Base-by-base conservation (phyloP, 106 monocot genomes). In the Platanthera guangdongensis region DNA sequence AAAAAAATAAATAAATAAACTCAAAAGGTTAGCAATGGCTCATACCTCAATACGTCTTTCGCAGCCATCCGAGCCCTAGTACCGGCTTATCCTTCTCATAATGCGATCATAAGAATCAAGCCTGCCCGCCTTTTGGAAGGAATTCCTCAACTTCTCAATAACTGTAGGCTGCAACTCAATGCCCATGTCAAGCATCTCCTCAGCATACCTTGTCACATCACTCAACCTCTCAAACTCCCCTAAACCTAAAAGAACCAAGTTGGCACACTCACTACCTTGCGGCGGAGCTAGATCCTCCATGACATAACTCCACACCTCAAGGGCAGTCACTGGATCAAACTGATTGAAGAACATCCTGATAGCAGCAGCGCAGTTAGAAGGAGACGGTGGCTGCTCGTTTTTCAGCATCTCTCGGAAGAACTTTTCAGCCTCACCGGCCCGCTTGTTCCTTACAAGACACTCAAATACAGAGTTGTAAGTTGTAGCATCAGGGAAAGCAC, bases 331-430 rank as follows among this genome's bases (percentile, higher is more conserved):
- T 0, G 94, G 94, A 65, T 94, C 78, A 25, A 71, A 94, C 75
- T 89, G 73, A 49, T 89, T 77, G 14, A 91, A 94, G 74, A 91
- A 94, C 87, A 91, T 74, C 73, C 68, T 85, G 57, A 91, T 81
- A 18, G 91, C 91, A 2, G 81, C 73, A 0, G 80, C 71, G 47
- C 94, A 91, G 50, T 81, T 94, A 22, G 80, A 51, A 0, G 85
- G 28, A 0, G 83, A 80, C 1, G 79, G 89, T 10, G 49, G 55
- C 65, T 72, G 75, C 78, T 94, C 91, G 16, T 94, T 94, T 85
- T 89, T 94, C 80, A 77, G 79, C 94, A 94, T 94, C 83, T 94
- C 94, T 5, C 7, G n/a, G 11, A 91, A 65, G 48, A 94, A 94
- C 47, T 9, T 72, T 45, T 78, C 87, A 19, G 85, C 87, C 60